Evolutionary conservation across 306 rosid genomes (phyloP).

Genomic region (Macrotyloma uniflorum): DNA sequence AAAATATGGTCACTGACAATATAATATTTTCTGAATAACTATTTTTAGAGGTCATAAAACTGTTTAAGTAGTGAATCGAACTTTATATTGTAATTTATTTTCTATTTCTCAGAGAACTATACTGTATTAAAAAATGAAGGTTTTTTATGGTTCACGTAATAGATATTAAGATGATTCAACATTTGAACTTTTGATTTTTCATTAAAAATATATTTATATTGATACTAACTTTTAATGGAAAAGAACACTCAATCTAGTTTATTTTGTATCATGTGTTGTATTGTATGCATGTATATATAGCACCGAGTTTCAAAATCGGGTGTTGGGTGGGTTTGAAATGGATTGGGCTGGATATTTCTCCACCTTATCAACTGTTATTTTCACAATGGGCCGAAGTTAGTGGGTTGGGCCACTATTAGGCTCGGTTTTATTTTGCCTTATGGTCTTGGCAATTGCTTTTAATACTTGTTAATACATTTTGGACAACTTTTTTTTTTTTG

Average conservation of each 20-base stretch:
- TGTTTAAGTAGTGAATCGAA: not conserved
- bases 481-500: no score
- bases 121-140: no score
- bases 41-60: not conserved
- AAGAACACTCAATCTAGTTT: no score
- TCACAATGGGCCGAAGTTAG: no score
- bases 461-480: no score
- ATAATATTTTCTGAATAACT: not conserved
- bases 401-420: not conserved
- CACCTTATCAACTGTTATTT: not conserved
- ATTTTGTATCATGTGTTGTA: no score
- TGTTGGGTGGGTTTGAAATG: not conserved
- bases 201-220: not conserved
- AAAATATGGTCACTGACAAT: not conserved
- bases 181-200: not conserved
- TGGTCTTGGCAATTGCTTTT: no score
- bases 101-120: not conserved
- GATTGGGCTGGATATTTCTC: not conserved
- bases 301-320: no score
- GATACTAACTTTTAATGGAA: not conserved
- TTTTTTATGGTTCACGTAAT: not conserved
- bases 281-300: no score
- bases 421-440: no score
- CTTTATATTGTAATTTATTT: not conserved
- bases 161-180: not conserved